These are phyloP conservation scores for Diaporthe capsici DNA, from an alignment of 2,329 filamentous ascomycete genomes.

Conservation along the genomic window DNA sequence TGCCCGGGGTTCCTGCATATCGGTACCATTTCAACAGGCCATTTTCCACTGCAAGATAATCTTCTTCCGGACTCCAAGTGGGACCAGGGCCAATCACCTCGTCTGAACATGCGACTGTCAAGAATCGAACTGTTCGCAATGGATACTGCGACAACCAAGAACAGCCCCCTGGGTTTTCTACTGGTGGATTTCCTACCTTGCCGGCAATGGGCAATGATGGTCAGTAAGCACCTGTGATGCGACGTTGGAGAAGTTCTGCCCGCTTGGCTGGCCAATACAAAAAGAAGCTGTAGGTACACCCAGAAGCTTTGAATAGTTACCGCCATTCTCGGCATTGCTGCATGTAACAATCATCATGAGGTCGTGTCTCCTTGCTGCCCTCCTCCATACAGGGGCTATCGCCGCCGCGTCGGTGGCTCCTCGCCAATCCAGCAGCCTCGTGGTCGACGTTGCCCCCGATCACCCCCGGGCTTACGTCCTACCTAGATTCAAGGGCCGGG, in stretches of 20 bases:
- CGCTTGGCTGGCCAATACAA: neutral
- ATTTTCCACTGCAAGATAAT: neutral
- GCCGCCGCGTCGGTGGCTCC: neutral
- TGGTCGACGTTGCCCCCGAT: slow-evolving; percentile 8
- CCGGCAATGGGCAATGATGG: neutral
- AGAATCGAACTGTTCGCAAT: neutral
- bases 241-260: neutral
- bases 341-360: neutral
- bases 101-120: neutral
- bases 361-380: neutral
- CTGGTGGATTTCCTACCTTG: no score
- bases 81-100: neutral
- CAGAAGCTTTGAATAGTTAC: neutral
- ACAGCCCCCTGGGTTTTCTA: no score
- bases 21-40: slow-evolving; percentile 2
- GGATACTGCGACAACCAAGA: neutral
- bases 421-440: neutral
- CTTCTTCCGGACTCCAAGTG: neutral
- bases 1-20: neutral
- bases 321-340: neutral
- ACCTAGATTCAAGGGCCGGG: slow-evolving; percentile 6
- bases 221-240: neutral
- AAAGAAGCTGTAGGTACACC: neutral
- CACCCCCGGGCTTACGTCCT: slow-evolving; percentile 7
- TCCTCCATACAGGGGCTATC: neutral